Evolutionary conservation across 306 rosid genomes (phyloP), one percentile per base, ranked within the genome.

Genomic region (Glycine latifolia): DNA sequence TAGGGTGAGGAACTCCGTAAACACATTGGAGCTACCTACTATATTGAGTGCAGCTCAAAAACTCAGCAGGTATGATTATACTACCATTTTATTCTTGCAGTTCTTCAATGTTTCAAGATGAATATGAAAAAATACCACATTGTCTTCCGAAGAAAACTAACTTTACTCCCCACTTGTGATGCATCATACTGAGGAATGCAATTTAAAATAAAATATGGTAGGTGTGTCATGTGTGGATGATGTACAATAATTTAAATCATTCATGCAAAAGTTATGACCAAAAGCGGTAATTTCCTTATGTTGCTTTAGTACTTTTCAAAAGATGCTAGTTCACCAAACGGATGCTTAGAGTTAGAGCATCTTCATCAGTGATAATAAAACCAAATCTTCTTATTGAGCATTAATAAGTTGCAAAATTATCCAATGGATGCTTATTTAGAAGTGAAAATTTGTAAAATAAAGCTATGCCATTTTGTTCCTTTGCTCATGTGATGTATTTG

Each of bases 1-100:
- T 75, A 95, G 97, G 97, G 98, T 0, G 98, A 95, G 87, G 98
- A 95, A 87, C 97, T 95, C 44, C 91, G 95, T 33, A 95, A 90
- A 77, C 94, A 92, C 84, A 91, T 92, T 43, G 98, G 97, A 54
- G 97, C 95, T 50, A 67, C 88, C 15, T 91, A 83, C 83, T 95
- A 95, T 35, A 85, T 92, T 47, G 98, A 95, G 81, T 92, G 98
- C 89, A 95, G 97, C 87, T 95, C 98, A 75, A 95, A 95, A 87
- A 92, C 97, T 76, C 98, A 95, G 92, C 97, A 95, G 95, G 98
- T 86, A 79, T 43, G 83, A 14, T 60, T 75, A 75, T 31, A 73
- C 53, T 35, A 10, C 80, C 68, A 50, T 75, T 67, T 77, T 49
- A 58, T 80, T 80, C 69, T 80, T 55, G 10, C 17, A 62, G 73